These are phyloP conservation scores for Excoecaria cochinchinensis DNA, from an alignment of 345 rosid species.

Conservation along the genomic window DNA sequence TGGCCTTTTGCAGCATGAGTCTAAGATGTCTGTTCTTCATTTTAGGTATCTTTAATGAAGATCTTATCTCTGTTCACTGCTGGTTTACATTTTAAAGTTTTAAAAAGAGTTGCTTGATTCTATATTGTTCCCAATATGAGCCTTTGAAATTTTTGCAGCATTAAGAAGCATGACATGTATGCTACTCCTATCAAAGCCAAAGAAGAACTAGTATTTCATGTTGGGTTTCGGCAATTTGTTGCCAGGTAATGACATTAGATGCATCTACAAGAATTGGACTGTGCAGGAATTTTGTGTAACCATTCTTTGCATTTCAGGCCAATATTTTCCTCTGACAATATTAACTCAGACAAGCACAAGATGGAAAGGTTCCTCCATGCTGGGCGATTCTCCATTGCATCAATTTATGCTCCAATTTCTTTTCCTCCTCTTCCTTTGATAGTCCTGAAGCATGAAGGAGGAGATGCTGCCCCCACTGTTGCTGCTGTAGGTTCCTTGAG, in stretches of 20 bases:
- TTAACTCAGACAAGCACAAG: constrained; percentile 84
- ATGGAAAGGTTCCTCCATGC: constrained; percentile 97
- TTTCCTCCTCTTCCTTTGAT: constrained; percentile 85
- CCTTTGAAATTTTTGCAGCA: constrained; percentile 39
- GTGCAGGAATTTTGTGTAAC: background rate
- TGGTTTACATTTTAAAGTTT: constrained; percentile 10
- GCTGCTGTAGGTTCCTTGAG: constrained; percentile 93
- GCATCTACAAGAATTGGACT: background rate
- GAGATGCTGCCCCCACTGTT: constrained; percentile 47
- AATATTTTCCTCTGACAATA: constrained; percentile 70
- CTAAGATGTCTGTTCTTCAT: constrained; percentile 97
- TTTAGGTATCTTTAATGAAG: constrained; percentile 55
- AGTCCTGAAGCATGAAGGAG: constrained; percentile 57
- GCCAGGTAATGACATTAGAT: constrained; percentile 52
- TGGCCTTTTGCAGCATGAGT: constrained; percentile 94
- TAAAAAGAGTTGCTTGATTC: constrained; percentile 6
- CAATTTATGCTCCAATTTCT: constrained; percentile 80
- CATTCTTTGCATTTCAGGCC: constrained; percentile 55
- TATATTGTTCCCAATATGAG: constrained; percentile 9
- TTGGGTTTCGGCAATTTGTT: constrained; percentile 90
- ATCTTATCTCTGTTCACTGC: background rate
- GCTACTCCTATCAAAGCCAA: constrained; percentile 80
- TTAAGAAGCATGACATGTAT: constrained; percentile 74
- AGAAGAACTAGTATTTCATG: constrained; percentile 87
- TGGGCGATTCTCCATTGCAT: constrained; percentile 73